These are phyloP conservation scores for Diaporthe destruens DNA, from an alignment of 2,329 filamentous ascomycete species.

Conservation along the genomic window DNA sequence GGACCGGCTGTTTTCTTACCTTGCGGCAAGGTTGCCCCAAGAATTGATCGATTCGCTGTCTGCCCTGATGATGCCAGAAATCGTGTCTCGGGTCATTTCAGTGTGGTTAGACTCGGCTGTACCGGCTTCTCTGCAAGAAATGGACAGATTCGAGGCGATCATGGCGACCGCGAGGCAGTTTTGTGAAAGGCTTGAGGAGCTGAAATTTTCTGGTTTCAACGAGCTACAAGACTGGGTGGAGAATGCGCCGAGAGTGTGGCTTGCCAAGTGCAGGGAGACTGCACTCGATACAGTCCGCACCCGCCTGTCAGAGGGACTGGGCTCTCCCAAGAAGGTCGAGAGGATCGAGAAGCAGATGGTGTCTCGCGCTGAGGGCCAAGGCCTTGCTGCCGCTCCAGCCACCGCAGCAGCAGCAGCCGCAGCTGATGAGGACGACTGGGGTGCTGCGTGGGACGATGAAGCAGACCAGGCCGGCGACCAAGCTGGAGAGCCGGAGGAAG, in stretches of 20 bases:
- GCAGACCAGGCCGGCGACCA: constrained; percentile 58
- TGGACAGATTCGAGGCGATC: constrained; percentile 77
- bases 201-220: constrained; percentile 72
- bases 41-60: constrained; percentile 73
- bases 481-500: constrained; percentile 32
- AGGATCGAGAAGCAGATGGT: constrained; percentile 87
- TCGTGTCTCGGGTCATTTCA: constrained; percentile 77
- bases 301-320: constrained; percentile 74
- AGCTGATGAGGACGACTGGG: constrained; percentile 74
- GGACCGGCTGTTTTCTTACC: constrained; percentile 62
- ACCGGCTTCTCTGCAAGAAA: constrained; percentile 78
- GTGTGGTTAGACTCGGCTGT: constrained; percentile 83
- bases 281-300: constrained; percentile 81
- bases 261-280: constrained; percentile 83
- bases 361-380: constrained; percentile 73
- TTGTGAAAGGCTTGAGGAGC: constrained; percentile 70
- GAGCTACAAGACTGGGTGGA: constrained; percentile 84
- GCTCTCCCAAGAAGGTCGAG: constrained; percentile 78
- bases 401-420: constrained; percentile 49
- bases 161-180: constrained; percentile 76
- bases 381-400: constrained; percentile 63
- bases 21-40: constrained; percentile 64
- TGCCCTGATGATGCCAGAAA: constrained; percentile 75
- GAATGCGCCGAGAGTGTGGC: constrained; percentile 85
- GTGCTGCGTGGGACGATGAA: constrained; percentile 82